Evolutionary conservation across 768 basidiomycete species (phyloP), one percentile per base, ranked within the genome.

Genomic region (Pisolithus orientalis): DNA sequence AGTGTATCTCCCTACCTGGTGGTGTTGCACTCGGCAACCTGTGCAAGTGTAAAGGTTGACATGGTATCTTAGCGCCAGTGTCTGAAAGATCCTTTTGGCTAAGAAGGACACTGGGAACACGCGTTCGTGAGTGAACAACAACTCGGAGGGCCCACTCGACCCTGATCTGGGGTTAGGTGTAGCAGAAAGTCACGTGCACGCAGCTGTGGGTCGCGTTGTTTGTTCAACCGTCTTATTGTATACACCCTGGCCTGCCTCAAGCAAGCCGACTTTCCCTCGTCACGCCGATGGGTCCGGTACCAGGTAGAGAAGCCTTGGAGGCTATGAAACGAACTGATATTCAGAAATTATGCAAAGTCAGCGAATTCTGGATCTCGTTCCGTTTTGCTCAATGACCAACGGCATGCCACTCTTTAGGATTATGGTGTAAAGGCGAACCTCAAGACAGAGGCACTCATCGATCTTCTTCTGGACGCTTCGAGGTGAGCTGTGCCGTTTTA

Each of bases 401-500:
- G 51, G 60, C 51, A 11, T 55, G 48, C 25, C 39, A 40, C 52
- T 14, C 39, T 49, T 27, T 50, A 91, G 87, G 85, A 89, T 59
- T 82, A 84, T 62, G 87, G 87, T 53, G 80, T 91, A 55, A 87
- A 80, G 68, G 89, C 89, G 43, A 90, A 90, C 68, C 77, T 90
- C 62, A 90, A 87, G 72, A 80, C 85, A 24, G 86, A 89, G 61
- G 83, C 80, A 44, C 72, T 91, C 56, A 88, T 91, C 61, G 84
- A 89, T 62, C 73, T 87, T 16, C 70, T 91, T 27, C 71, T 87
- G 13, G 80, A 84, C 59, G 77, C 74, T 14, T 68, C 70, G 29
- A 69, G 66, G 56, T 70, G 62, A 54, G 73, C 66, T 63, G 61
- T 66, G 14, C 11, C 21, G 66, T 71, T 27, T 71, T 72, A 47